These are phyloP conservation scores for Harringtonia lauricola DNA, from an alignment of 2,329 filamentous ascomycete species.

Conservation along the genomic window DNA sequence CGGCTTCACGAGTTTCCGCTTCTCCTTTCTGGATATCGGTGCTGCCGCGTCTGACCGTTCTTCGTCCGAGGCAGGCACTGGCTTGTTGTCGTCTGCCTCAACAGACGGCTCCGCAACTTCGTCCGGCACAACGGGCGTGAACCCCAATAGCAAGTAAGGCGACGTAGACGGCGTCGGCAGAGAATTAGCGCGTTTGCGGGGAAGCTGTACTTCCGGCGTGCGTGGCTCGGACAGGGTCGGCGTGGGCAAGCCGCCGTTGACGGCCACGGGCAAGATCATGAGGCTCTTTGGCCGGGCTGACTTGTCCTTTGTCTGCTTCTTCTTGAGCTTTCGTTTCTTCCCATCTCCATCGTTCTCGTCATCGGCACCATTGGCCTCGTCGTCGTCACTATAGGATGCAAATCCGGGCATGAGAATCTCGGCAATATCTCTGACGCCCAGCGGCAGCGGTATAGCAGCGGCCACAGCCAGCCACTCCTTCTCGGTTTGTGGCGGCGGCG, in stretches of 20 bases:
- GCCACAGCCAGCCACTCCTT: slow-evolving; percentile 33
- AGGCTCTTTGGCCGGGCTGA: slow-evolving; percentile 36
- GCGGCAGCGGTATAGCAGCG: slow-evolving; percentile 56
- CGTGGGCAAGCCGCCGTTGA: slow-evolving; percentile 20
- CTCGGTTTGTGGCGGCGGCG: slow-evolving; percentile 7
- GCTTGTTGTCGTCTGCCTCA: background rate
- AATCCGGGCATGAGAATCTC: slow-evolving; percentile 75
- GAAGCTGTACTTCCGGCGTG: slow-evolving; percentile 18
- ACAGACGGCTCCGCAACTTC: background rate
- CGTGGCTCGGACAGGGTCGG: slow-evolving; percentile 23
- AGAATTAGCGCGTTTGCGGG: slow-evolving; percentile 34
- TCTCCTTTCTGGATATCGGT: background rate
- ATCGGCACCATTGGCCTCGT: slow-evolving; percentile 48
- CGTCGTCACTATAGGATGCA: slow-evolving; percentile 49
- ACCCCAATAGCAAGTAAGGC: slow-evolving; percentile 12
- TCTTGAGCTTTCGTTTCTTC: slow-evolving; percentile 13
- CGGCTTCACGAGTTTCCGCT: background rate
- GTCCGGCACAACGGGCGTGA: too few species aligned
- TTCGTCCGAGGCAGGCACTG: background rate
- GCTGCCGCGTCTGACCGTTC: background rate
- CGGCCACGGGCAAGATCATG: slow-evolving; percentile 20
- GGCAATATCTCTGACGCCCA: slow-evolving; percentile 55
- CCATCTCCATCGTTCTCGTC: slow-evolving; percentile 11
- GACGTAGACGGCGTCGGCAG: slow-evolving; percentile 28
- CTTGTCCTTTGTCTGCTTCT: slow-evolving; percentile 17